Evolutionary conservation across 176 grass and related monocot species (phyloP).

Genomic region (Oryza glumipatula): DNA sequence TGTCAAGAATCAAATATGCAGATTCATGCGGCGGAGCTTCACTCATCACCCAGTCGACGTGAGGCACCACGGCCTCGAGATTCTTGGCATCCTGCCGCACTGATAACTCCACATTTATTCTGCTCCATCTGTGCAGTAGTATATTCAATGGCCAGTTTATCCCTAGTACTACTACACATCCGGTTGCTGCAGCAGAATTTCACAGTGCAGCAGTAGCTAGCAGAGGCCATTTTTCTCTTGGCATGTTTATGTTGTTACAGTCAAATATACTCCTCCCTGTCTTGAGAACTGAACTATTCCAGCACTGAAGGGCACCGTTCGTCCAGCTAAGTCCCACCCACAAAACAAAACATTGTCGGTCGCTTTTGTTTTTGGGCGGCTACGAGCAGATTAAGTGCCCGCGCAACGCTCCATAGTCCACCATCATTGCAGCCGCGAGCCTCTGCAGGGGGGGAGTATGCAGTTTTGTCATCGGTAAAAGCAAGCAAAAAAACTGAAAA

Average conservation of each 20-base stretch:
- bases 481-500: background rate
- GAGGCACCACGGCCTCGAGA: background rate
- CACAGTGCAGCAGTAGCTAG: background rate
- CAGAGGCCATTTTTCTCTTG: background rate
- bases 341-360: background rate
- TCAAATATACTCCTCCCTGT: background rate
- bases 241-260: background rate
- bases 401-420: background rate
- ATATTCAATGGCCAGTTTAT: background rate
- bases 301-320: background rate
- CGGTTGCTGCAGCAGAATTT: background rate
- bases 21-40: background rate
- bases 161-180: background rate
- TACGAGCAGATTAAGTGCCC: background rate
- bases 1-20: constrained; percentile 4
- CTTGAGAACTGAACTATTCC: background rate
- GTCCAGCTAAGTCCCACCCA: background rate
- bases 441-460: constrained; percentile 5
- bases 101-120: background rate
- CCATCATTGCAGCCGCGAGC: constrained; percentile 34
- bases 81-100: background rate
- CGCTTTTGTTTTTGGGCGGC: background rate
- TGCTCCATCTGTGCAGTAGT: background rate
- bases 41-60: background rate
- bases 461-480: constrained; percentile 44